A percentile compares a stretch with the other conserved stretches of the same genome.
Evolutionary conservation across 2,329 filamentous ascomycete species (phyloP).

Genomic region (Neofusicoccum laricinum): DNA sequence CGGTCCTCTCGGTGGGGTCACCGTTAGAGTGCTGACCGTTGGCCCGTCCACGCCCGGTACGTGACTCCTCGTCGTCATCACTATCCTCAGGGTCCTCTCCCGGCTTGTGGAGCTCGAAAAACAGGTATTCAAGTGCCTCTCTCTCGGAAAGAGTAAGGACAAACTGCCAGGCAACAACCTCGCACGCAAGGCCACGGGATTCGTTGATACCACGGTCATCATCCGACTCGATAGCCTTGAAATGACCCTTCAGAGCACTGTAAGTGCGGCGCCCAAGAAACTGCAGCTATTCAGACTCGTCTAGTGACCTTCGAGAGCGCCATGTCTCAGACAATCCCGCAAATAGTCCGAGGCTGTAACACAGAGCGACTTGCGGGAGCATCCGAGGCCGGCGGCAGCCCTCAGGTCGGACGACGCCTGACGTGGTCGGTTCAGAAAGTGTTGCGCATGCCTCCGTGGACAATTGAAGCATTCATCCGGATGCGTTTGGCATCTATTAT

Average conservation of each 20-base stretch:
- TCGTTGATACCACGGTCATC: conserved; percentile 64
- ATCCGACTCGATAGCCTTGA: conserved; percentile 58
- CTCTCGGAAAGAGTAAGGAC: conserved; percentile 67
- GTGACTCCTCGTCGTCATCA: conserved; percentile 20
- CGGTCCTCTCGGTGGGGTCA: conserved; percentile 15
- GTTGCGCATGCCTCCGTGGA: no score
- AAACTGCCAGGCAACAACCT: conserved; percentile 79
- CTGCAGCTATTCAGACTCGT: background rate
- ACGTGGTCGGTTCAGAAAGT: no score
- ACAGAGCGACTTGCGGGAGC: no score
- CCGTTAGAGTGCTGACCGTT: background rate
- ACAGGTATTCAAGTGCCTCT: conserved; percentile 71
- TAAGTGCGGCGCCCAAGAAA: background rate
- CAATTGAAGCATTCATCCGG: no score
- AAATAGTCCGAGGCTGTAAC: background rate
- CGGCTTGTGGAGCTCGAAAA: conserved; percentile 63
- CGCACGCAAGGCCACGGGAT: conserved; percentile 69
- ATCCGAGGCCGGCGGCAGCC: background rate
- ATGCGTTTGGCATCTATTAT: no score
- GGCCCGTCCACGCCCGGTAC: background rate
- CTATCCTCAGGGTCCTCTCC: conserved; percentile 20
- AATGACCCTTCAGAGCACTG: conserved; percentile 75
- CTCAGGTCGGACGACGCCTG: no score
- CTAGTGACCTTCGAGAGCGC: background rate
- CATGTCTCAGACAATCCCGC: background rate